Evolutionary conservation across 371 early-diverging fungal genomes (phyloP), one percentile per base, ranked within the genome.

Genomic region (Encephalitozoon hellem): DNA sequence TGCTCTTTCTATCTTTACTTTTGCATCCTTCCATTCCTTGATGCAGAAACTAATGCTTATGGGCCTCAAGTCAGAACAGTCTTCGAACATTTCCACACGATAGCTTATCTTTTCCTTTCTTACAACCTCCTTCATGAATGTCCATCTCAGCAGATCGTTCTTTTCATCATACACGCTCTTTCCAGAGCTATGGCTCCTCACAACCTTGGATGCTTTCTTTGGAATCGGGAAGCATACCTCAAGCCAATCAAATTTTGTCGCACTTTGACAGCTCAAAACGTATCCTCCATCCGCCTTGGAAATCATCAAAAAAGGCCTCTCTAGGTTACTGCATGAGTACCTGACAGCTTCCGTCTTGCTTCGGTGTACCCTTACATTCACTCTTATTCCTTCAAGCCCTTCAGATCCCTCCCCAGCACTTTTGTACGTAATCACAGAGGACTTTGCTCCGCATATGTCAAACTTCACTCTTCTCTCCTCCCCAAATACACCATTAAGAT

Each of bases 1-100:
- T n/a, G 73, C 73, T n/a, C 52, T 72, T 26, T 65, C 66, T n/a
- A 72, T 65, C 2, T 39, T 72, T 51, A 72, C 32, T 12, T 39
- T 42, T 28, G 39, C 9, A 67, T 67, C 30, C 18, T 34, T 34
- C 59, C 59, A 59, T n/a, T 59, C 32, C 59, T 59, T 59, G n/a
- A 38, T 38, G 34, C 12, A n/a, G 28, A 59, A 59, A 38, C 34
- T 30, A 1, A 59, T 28, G 5, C 1, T 11, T 18, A 59, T 59
- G 1, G 59, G 28, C 28, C 59, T 30, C 59, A 59, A n/a, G 34
- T 59, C 59, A 11, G 26, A 26, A 2, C n/a, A 18, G 11, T 5
- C 34, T n/a, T 28, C 59, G 34, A 59, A 59, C 25, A 15, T 2
- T 9, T 59, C 59, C 38, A 28, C 59, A 9, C 28, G 38, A 34